Evolutionary conservation across 768 basidiomycete species (phyloP), one percentile per base, ranked within the genome.

Genomic region (Tricholoma flavovirens): DNA sequence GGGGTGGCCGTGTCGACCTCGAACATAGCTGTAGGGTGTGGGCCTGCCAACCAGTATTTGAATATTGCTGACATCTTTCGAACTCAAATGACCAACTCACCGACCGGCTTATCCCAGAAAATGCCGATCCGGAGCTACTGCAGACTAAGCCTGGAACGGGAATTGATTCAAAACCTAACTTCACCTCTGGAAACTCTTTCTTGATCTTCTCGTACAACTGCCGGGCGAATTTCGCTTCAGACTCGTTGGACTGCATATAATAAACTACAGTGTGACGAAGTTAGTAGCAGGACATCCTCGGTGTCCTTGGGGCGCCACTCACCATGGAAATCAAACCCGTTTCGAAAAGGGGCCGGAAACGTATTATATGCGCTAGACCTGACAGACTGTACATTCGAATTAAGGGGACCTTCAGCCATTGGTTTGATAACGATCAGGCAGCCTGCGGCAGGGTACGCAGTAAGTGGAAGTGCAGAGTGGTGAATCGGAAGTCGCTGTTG

Each of bases 301-400:
- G 15, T 10, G 29, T 49, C 19, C 26, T 26, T 40, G 17, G 51
- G 24, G 49, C 6, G n/a, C 33, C 21, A 64, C 83, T 69, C 56
- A 84, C 87, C 77, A 63, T 89, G 87, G 62, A 89, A 88, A 67
- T 89, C 87, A 59, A 88, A 88, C 0, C 82, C 86, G 49, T 84
- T 80, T 49, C 79, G 79, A 54, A 88, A 82, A 5, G 83, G 85
- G 8, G 74, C 56, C 0, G 81, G 82, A 58, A 86, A 85, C 8
- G 69, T 59, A 9, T 79, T 70, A 59, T 88, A 88, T 0, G 78
- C 75, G 1, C 71, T 21, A 0, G 87, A 86, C 58, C 66, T 72
- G 21, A 70, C 69, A 19, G 29, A 32, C 9, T 32, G 30, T 32
- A 3, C 30, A 26, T 26, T 32, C 9, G 30, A 5, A 26, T 26